Evolutionary conservation across 257 asterid genomes (phyloP).

Genomic region (Solanum verrucosum): DNA sequence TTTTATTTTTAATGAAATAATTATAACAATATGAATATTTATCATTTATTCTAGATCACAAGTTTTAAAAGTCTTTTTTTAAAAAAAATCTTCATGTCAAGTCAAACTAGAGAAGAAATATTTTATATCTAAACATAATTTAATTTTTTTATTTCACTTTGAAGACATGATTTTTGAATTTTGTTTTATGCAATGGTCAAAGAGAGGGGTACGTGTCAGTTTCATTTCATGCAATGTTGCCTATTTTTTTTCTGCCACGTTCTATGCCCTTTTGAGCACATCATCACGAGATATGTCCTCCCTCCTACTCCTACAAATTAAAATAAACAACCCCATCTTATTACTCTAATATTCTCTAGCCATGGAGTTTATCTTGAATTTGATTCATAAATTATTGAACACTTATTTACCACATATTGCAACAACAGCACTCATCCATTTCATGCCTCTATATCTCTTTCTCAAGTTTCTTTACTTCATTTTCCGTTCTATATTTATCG

Average conservation of each 20-base stretch:
- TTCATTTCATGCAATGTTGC: neutral
- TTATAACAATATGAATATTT: too few species aligned
- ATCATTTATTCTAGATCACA: too few species aligned
- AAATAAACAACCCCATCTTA: neutral
- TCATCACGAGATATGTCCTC: neutral
- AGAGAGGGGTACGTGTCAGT: neutral
- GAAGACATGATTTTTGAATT: too few species aligned
- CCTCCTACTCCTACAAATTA: neutral
- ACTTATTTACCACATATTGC: constrained; percentile 24
- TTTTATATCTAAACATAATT: too few species aligned
- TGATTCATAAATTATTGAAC: constrained; percentile 23
- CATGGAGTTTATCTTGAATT: constrained; percentile 24
- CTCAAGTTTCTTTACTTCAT: constrained; percentile 18
- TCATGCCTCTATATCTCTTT: constrained; percentile 27
- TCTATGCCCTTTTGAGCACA: neutral
- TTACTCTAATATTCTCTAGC: neutral
- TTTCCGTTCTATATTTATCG: constrained; percentile 13
- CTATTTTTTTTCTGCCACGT: neutral
- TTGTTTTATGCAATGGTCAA: too few species aligned
- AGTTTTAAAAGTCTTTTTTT: too few species aligned
- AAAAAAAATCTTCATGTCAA: too few species aligned
- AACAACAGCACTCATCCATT: constrained; percentile 7
- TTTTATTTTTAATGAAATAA: too few species aligned
- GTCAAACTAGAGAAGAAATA: too few species aligned
- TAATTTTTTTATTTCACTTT: too few species aligned